A percentile compares a stretch with the other conserved stretches of the same genome.
Conservation (phyloP, 768 basidiomycete species). For the Porpolomopsis calyptriformis region DNA sequence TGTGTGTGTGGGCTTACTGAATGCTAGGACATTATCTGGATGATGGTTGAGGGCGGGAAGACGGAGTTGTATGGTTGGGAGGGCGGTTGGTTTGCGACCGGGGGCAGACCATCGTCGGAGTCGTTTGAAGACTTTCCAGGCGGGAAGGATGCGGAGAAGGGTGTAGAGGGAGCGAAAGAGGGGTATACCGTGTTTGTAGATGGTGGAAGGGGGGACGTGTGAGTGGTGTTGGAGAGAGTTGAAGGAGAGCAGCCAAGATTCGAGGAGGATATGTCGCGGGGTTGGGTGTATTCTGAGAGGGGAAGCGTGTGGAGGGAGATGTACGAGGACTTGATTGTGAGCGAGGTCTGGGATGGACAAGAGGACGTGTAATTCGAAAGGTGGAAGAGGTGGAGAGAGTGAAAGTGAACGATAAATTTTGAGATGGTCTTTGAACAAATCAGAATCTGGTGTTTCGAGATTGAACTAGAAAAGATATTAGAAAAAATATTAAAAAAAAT, state of each 20-base stretch:
- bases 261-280: constrained; percentile 60
- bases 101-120: constrained; percentile 36
- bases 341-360: constrained; percentile 59
- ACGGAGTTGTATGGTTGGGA: constrained; percentile 38
- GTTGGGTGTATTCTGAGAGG: constrained; percentile 59
- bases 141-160: constrained; percentile 60
- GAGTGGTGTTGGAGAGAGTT: constrained; percentile 17
- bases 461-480: constrained; percentile 49
- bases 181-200: constrained; percentile 79
- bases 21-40: constrained; percentile 20
- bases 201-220: constrained; percentile 59
- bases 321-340: constrained; percentile 63
- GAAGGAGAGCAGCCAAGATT: constrained; percentile 55
- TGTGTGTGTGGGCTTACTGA: constrained; percentile 22
- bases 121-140: constrained; percentile 64
- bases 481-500: constrained; percentile 1
- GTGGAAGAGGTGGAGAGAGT: constrained; percentile 29
- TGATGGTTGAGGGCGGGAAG: constrained; percentile 26
- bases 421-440: constrained; percentile 50
- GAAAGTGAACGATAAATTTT: constrained; percentile 55
- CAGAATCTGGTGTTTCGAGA: constrained; percentile 66
- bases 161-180: constrained; percentile 71
- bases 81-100: constrained; percentile 28
- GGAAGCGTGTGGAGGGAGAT: constrained; percentile 46
- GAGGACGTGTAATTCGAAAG: constrained; percentile 60